These are phyloP conservation scores for Lactifluus hygrophoroides DNA, from an alignment of 768 basidiomycete genomes.

Conservation along the genomic window DNA sequence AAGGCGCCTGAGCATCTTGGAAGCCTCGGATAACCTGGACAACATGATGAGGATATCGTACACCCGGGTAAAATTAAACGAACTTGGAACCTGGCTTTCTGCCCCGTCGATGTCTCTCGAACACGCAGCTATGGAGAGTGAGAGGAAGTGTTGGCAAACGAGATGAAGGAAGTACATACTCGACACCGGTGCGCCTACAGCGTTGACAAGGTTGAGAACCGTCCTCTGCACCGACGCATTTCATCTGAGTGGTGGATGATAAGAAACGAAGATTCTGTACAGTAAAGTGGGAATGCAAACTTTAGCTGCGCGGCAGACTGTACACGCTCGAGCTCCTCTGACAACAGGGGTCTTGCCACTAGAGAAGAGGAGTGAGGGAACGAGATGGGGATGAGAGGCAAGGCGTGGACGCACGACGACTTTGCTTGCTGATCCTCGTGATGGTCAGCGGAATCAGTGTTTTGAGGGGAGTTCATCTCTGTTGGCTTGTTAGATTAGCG, in stretches of 20 bases:
- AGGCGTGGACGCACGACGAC: constrained; percentile 10
- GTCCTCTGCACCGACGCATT: constrained; percentile 85
- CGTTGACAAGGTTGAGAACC: constrained; percentile 75
- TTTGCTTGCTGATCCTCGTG: constrained; percentile 17
- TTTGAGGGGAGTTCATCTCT: constrained; percentile 12
- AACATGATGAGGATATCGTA: constrained; percentile 19
- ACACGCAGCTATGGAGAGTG: constrained; percentile 50
- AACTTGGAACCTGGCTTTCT: constrained; percentile 89
- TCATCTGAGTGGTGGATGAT: constrained; percentile 50
- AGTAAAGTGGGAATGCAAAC: constrained; percentile 29
- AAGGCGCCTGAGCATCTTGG: constrained; percentile 79
- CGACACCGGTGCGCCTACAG: constrained; percentile 72
- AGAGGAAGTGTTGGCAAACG: constrained; percentile 19
- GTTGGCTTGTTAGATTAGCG: not conserved
- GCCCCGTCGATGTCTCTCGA: constrained; percentile 84
- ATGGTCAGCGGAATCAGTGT: not conserved
- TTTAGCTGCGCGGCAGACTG: constrained; percentile 80
- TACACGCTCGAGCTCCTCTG: constrained; percentile 59
- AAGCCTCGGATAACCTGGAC: constrained; percentile 72
- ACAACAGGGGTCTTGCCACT: constrained; percentile 38
- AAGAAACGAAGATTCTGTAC: constrained; percentile 12
- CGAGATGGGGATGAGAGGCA: not conserved
- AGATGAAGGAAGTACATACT: constrained; percentile 24
- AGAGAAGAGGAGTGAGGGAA: not conserved
- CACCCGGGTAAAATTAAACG: constrained; percentile 19